Evolutionary conservation across 805 yeast species (phyloP).

Genomic region (Candida dajiaensis): DNA sequence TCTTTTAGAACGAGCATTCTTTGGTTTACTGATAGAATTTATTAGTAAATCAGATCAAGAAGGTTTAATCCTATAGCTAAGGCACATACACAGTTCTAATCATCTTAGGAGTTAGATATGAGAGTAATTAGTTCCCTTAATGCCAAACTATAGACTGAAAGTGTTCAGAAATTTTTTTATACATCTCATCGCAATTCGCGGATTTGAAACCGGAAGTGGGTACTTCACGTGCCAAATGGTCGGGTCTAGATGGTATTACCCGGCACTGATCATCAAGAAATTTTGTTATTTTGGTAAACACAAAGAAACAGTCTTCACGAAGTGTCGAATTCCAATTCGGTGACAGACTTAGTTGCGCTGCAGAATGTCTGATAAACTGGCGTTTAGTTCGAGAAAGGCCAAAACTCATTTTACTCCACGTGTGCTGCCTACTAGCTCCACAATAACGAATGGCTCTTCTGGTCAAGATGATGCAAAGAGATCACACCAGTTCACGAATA

Average conservation of each 20-base stretch:
- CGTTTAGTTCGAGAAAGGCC: background rate
- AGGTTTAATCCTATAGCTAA: background rate
- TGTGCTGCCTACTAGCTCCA: background rate
- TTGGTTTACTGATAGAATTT: slow-evolving; percentile 55
- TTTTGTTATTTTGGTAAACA: background rate
- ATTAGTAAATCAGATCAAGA: slow-evolving; percentile 11
- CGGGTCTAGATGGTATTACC: background rate
- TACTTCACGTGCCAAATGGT: background rate
- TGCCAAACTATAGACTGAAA: background rate
- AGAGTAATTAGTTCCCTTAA: background rate
- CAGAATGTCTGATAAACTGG: background rate
- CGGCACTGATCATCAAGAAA: background rate
- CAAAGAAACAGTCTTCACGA: background rate
- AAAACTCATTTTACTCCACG: background rate
- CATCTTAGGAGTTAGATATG: slow-evolving; percentile 15
- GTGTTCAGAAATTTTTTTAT: background rate
- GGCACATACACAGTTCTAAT: slow-evolving; percentile 31
- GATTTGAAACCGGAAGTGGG: background rate
- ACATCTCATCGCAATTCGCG: background rate
- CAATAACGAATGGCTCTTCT: background rate
- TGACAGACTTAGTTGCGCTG: background rate
- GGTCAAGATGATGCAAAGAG: background rate
- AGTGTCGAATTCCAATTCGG: background rate
- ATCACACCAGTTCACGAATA: slow-evolving; percentile 18
- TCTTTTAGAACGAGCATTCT: slow-evolving; percentile 92